These are phyloP conservation scores for Globisporangium spiculum DNA, from an alignment of 352 stramenopile species.

Conservation along the genomic window DNA sequence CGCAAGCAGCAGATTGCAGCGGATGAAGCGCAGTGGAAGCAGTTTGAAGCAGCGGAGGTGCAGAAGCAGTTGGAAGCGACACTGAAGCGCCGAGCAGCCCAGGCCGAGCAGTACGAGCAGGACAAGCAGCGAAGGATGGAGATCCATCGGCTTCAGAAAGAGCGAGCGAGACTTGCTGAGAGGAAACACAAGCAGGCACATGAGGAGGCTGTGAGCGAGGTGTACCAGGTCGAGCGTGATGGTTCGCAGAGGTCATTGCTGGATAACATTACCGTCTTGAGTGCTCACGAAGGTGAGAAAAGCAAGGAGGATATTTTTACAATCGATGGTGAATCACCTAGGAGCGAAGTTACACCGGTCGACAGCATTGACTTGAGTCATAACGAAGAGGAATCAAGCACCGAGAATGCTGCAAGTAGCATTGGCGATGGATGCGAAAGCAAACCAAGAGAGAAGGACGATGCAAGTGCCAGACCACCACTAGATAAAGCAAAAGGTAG, in stretches of 20 bases:
- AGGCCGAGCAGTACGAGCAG: constrained; percentile 62
- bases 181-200: constrained; percentile 16
- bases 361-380: background rate
- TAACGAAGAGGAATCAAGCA: background rate
- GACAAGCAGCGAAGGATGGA: constrained; percentile 63
- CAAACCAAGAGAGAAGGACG: background rate
- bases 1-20: constrained; percentile 46
- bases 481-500: background rate
- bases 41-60: constrained; percentile 50
- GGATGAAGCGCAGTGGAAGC: constrained; percentile 58
- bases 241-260: background rate
- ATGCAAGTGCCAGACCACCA: background rate
- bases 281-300: background rate
- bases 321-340: background rate
- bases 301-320: background rate
- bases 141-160: constrained; percentile 61
- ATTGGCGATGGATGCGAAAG: background rate
- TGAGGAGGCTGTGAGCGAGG: background rate
- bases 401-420: background rate
- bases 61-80: constrained; percentile 52
- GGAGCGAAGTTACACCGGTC: background rate
- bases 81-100: constrained; percentile 37
- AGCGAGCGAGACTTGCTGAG: constrained; percentile 33
- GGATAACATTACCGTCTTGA: background rate
- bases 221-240: background rate